Evolutionary conservation across 495 filamentous ascomycete species (phyloP).

Genomic region (Trichoderma orchidacearum): DNA sequence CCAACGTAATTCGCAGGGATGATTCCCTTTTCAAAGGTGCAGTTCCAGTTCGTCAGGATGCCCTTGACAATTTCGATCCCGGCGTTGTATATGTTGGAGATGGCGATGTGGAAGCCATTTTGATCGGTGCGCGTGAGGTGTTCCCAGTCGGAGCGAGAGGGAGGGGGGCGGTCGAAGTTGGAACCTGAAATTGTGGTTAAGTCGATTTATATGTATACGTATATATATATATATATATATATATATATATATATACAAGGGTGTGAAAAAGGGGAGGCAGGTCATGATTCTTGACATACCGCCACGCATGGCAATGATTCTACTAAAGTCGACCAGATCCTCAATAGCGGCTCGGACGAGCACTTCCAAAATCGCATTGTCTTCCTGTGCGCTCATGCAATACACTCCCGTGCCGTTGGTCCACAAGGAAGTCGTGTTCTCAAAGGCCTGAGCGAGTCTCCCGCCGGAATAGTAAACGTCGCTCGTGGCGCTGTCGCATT

Average conservation of each 20-base stretch:
- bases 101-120: constrained; percentile 42
- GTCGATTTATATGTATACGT: not conserved
- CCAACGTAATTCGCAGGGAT: constrained; percentile 57
- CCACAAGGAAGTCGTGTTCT: constrained; percentile 46
- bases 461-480: constrained; percentile 61
- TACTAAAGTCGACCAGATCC: constrained; percentile 48
- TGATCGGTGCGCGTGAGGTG: constrained; percentile 46
- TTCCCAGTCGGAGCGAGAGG: constrained; percentile 34
- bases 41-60: constrained; percentile 46
- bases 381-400: constrained; percentile 62
- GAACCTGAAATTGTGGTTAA: constrained; percentile 23
- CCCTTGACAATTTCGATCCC: constrained; percentile 55
- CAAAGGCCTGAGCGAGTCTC: constrained; percentile 47
- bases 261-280: not conserved
- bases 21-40: constrained; percentile 43
- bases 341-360: constrained; percentile 43
- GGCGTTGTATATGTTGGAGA: constrained; percentile 54
- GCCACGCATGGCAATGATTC: constrained; percentile 62
- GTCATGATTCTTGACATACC: constrained; percentile 10
- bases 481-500: constrained; percentile 55
- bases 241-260: not conserved
- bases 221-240: not conserved
- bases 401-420: constrained; percentile 58
- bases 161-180: constrained; percentile 58
- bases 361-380: constrained; percentile 58